phyloP scores from a whole-genome alignment of 208 protist species.

The Leishmania martiniquensis region DNA sequence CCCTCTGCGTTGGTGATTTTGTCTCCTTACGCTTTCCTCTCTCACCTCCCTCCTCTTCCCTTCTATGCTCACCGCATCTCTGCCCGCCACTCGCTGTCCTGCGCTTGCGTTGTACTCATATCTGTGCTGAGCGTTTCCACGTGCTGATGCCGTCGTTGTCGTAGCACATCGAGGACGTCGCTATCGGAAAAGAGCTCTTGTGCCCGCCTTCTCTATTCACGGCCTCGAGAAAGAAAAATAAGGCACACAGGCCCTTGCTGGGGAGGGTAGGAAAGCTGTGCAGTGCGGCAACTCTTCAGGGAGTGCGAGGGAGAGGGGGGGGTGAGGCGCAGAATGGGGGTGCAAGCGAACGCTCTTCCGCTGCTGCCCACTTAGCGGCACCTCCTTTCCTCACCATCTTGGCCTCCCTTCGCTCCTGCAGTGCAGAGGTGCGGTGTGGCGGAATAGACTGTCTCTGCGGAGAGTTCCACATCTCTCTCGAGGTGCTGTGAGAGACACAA shows the following conservation, averaged over 20 bases:
- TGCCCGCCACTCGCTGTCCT: neutral
- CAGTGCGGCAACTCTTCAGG: neutral
- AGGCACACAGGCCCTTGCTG: neutral
- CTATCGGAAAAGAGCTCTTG: neutral
- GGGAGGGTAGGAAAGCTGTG: neutral
- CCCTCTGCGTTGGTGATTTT: neutral
- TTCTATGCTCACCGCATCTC: neutral
- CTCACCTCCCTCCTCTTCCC: neutral
- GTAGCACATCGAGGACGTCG: no score
- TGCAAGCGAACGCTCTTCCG: neutral
- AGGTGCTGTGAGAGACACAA: neutral
- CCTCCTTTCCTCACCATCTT: neutral
- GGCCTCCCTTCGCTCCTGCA: neutral
- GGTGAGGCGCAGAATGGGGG: no score
- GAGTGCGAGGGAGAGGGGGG: no score
- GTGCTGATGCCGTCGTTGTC: no score
- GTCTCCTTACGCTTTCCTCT: no score
- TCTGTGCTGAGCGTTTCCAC: neutral
- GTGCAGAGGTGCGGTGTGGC: neutral
- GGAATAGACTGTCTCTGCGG: neutral
- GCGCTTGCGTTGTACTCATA: neutral
- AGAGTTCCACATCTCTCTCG: neutral
- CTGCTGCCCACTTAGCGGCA: neutral
- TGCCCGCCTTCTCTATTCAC: neutral
- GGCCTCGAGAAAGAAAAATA: no score